Evolutionary conservation across 306 rosid species (phyloP), one percentile per base, ranked within the genome.

Genomic region (Hippophae rhamnoides): DNA sequence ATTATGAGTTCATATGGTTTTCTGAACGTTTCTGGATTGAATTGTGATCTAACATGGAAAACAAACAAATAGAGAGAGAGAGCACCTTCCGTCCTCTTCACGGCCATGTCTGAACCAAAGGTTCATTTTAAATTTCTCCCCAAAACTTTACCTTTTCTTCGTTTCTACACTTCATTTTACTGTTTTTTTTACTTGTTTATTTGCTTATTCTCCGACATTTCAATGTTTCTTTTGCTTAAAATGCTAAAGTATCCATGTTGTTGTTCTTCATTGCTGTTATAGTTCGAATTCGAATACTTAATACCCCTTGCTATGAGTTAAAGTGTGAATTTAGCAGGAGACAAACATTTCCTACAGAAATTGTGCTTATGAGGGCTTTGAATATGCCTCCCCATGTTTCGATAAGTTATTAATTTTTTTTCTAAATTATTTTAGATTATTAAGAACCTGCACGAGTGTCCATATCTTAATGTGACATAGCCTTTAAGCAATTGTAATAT

Each of bases 61-160:
- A 11, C 43, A 54, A 10, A 8, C n/a, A 8, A 7, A 43, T 10
- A 50, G 13, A 62, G 44, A 13, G 13, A 10, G 1, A 18, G 12
- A 13, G 5, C 3, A 7, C 18, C 26, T 7, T 7, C 9, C 49
- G 25, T 50, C 52, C 11, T 57, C 57, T 43, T 59, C 66, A 11
- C 45, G 13, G 49, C 52, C 60, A 67, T 66, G 71, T 62, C 69
- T 27, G 52, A 31, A 18, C 46, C 27, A 40, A 66, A 43, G 42
- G 46, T 10, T 38, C 76, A 54, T 71, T 71, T 73, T 44, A 9
- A 14, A 1, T 67, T n/a, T 59, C 49, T 47, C 13, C 46, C 13
- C 49, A 10, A 10, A 8, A 53, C 57, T 13, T 43, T 44, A 12
- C 58, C 31, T 27, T 59, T 59, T 44, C 54, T 10, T 43, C n/a